Percentiles rank a stretch among this genome's conserved stretches.
These are phyloP conservation scores for Boletus huronensis DNA, from an alignment of 768 basidiomycete genomes.

Conservation along the genomic window DNA sequence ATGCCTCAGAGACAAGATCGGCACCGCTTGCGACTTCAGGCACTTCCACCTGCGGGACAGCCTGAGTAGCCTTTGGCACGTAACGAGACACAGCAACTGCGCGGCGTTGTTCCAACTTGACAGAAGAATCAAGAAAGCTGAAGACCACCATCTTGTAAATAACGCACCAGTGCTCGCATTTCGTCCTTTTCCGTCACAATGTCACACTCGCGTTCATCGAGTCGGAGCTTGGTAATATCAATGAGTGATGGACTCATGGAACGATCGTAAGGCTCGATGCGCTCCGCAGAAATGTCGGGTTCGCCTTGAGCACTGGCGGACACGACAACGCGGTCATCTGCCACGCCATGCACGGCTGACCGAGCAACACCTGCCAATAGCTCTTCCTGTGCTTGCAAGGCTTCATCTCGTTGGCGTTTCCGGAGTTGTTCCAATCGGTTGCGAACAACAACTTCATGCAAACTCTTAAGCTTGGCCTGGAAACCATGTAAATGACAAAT, in stretches of 20 bases:
- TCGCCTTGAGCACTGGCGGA: conserved; percentile 34
- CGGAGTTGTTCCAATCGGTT: conserved; percentile 96
- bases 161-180: conserved; percentile 56
- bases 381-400: conserved; percentile 90
- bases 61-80: conserved; percentile 71
- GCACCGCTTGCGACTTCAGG: conserved; percentile 59
- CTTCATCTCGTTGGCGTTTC: conserved; percentile 94
- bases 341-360: conserved; percentile 48
- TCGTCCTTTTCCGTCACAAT: conserved; percentile 71
- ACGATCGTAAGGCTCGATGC: conserved; percentile 76
- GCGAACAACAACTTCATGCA: conserved; percentile 95
- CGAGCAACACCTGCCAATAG: conserved; percentile 73
- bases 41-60: conserved; percentile 51
- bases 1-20: conserved; percentile 83
- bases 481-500: conserved; percentile 6
- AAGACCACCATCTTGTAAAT: conserved; percentile 1
- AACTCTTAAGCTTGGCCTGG: conserved; percentile 83
- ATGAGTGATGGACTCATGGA: conserved; percentile 83
- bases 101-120: conserved; percentile 70
- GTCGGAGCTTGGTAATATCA: conserved; percentile 63
- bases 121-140: conserved; percentile 2
- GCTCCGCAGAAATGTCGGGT: conserved; percentile 44
- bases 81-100: conserved; percentile 82
- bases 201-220: conserved; percentile 80
- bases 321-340: conserved; percentile 34